These are phyloP conservation scores for Trichoderma erinaceum DNA, from an alignment of 495 filamentous ascomycete species.

Conservation along the genomic window DNA sequence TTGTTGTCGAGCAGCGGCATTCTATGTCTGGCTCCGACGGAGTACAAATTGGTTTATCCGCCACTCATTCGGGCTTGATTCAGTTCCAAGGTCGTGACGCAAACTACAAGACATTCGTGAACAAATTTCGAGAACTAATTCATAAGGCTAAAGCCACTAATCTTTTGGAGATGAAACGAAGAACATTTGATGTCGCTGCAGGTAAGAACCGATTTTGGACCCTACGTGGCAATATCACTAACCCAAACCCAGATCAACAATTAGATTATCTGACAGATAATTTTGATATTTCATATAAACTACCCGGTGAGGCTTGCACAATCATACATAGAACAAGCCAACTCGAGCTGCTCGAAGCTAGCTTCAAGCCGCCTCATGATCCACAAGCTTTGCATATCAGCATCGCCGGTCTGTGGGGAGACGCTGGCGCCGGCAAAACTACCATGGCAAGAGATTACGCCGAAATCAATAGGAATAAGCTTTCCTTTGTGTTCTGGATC, in stretches of 20 bases:
- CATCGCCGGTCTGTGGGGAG: constrained; percentile 8
- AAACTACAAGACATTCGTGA: neutral
- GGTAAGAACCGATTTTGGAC: neutral
- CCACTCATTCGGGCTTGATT: constrained; percentile 12
- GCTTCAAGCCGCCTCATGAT: neutral
- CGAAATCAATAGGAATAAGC: neutral
- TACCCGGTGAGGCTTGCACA: neutral
- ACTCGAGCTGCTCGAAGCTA: constrained; percentile 2
- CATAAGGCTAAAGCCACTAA: neutral
- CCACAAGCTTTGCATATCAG: constrained; percentile 10
- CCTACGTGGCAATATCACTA: neutral
- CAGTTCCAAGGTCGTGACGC: constrained; percentile 12
- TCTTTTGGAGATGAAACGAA: constrained; percentile 3
- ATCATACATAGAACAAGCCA: neutral
- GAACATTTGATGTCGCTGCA: neutral
- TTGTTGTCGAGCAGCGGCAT: constrained; percentile 3
- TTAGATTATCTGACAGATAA: neutral
- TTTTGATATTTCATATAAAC: constrained; percentile 11
- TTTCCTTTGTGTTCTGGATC: constrained; percentile 15
- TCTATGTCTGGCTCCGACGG: constrained; percentile 8
- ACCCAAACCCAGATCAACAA: neutral
- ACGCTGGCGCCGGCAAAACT: constrained; percentile 12
- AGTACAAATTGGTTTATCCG: constrained; percentile 1
- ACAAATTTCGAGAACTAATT: neutral
- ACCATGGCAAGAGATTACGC: constrained; percentile 14